Evolutionary conservation across 2,329 filamentous ascomycete genomes (phyloP).

Genomic region (Fusarium setosum): DNA sequence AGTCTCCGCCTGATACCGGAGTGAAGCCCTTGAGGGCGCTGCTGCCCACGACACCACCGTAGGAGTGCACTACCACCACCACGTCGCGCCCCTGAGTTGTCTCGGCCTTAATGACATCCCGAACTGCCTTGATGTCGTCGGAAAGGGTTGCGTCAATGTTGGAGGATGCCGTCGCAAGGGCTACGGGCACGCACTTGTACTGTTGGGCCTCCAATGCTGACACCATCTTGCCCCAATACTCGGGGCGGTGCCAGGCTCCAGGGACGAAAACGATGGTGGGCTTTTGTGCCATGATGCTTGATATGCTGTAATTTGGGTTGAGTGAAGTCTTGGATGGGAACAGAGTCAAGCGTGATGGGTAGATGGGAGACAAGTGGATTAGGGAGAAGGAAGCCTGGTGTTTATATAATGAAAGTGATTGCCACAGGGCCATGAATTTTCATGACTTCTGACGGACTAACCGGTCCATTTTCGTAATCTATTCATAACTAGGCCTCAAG

Average conservation of each 20-base stretch:
- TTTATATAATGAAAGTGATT: no score
- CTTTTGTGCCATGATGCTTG: slow-evolving; percentile 35
- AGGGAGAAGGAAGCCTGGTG: no score
- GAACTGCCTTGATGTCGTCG: slow-evolving; percentile 55
- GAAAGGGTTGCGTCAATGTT: slow-evolving; percentile 52
- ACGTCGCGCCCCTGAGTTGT: slow-evolving; percentile 54
- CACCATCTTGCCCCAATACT: slow-evolving; percentile 50
- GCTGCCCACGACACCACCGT: slow-evolving; percentile 58
- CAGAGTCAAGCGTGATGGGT: no score
- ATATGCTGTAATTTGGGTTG: background rate
- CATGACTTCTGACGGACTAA: background rate
- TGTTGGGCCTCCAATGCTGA: slow-evolving; percentile 47
- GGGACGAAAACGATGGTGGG: slow-evolving; percentile 57
- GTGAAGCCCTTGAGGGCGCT: slow-evolving; percentile 59
- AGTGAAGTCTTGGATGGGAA: background rate
- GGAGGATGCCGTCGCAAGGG: slow-evolving; percentile 52
- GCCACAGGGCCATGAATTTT: no score
- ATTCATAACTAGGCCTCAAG: background rate
- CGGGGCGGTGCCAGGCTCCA: slow-evolving; percentile 59
- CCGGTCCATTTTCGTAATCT: background rate
- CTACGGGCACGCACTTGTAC: slow-evolving; percentile 49
- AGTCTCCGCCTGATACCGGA: background rate
- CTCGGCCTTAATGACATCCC: slow-evolving; percentile 49
- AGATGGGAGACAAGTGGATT: no score
- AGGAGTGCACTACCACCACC: slow-evolving; percentile 60